Evolutionary conservation across 1,139 yeast genomes (phyloP).

Genomic region (Hemisphaericaspora xylanilytica): DNA sequence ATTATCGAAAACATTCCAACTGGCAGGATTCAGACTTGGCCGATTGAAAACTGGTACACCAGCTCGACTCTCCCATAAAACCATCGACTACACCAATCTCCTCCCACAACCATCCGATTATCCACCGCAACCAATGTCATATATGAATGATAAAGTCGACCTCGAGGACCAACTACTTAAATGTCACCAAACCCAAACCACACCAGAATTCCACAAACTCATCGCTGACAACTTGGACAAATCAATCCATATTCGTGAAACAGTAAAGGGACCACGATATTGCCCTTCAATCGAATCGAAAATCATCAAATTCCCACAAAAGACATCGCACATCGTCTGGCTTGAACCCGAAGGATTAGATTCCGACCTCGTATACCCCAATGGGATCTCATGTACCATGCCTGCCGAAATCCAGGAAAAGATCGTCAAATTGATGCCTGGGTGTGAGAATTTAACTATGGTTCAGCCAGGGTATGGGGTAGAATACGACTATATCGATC

Average conservation of each 20-base stretch:
- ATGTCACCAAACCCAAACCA: constrained; percentile 81
- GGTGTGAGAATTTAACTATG: constrained; percentile 84
- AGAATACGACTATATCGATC: constrained; percentile 95
- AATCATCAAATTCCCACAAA: constrained; percentile 75
- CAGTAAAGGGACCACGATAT: constrained; percentile 94
- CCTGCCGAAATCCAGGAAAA: constrained; percentile 86
- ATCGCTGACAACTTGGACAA: constrained; percentile 70
- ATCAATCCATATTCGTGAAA: constrained; percentile 87
- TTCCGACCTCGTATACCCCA: constrained; percentile 85
- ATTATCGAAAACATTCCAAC: constrained; percentile 69
- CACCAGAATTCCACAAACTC: constrained; percentile 68
- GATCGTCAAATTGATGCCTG: constrained; percentile 76
- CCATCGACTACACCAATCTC: constrained; percentile 65
- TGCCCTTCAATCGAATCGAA: constrained; percentile 97
- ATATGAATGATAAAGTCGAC: constrained; percentile 64
- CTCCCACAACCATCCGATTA: constrained; percentile 73
- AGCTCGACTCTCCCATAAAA: constrained; percentile 70
- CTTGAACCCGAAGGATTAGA: constrained; percentile 94
- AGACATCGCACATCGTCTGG: constrained; percentile 81
- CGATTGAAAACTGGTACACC: constrained; percentile 97
- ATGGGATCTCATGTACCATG: constrained; percentile 95
- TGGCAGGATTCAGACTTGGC: constrained; percentile 81
- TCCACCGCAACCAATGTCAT: constrained; percentile 90
- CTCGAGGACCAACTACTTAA: constrained; percentile 56
- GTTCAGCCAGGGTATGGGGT: constrained; percentile 97